phyloP scores from a whole-genome alignment of 306 rosid genomes.

The Prosopis cineraria region DNA sequence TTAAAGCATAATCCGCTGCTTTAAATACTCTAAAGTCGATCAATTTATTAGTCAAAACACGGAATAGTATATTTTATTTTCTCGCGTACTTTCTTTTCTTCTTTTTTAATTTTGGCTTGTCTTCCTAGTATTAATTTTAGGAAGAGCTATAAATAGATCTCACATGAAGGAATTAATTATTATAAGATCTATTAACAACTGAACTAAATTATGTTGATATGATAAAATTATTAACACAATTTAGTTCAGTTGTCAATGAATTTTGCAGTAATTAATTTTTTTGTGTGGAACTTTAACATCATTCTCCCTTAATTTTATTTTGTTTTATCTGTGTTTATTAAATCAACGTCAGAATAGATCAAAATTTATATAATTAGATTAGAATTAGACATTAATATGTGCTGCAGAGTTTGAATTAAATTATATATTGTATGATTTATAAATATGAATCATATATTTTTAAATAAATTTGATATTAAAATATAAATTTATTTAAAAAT shows the following conservation, averaged over 20 bases:
- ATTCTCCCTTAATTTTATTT: no score
- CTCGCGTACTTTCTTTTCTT: neutral
- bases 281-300: no score
- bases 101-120: neutral
- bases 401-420: neutral
- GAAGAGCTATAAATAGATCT: no score
- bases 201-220: no score
- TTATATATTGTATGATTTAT: neutral
- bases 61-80: neutral
- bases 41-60: neutral
- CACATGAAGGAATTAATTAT: no score
- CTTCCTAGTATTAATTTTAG: no score
- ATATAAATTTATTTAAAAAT: no score
- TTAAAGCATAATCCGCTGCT: conserved; percentile 4
- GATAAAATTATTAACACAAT: no score
- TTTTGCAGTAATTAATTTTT: no score
- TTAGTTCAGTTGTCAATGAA: no score
- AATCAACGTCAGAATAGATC: neutral
- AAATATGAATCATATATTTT: neutral
- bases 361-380: neutral
- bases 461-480: neutral
- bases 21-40: neutral
- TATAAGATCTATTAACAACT: no score
- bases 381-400: neutral
- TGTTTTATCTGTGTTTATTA: neutral